Base-by-base conservation (phyloP, 306 rosid species). In the Acacia acuminata region DNA sequence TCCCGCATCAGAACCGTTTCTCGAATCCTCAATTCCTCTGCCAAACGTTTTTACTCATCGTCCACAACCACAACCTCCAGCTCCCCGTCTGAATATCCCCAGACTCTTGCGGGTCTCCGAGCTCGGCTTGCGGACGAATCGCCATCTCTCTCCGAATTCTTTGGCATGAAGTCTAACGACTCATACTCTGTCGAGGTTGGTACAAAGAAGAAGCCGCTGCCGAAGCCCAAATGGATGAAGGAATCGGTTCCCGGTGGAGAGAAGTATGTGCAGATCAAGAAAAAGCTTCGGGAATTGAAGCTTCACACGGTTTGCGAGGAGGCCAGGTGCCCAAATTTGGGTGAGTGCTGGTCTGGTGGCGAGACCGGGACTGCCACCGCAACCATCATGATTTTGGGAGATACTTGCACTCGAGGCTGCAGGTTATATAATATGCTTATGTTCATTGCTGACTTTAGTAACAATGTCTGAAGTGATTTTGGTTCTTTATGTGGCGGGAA, bases 291-390 rank as follows among this genome's bases (percentile, higher is more conserved):
- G 4, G 97, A 94, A 24, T 84, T 94, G 97, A 96, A 94, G 84
- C 97, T 96, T 32, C 97, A 94, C 86, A 96, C 99, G 0, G 98
- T 96, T 47, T 96, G 99, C 73, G 99, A 96, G 85, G 99, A 96
- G 83, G 99, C 98, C 3, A 86, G 71, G 47, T 96, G 99, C 73
- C 99, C 99, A 56, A 96, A 96, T 77, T 84, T 96, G 79, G 97
- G 97, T 0, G 99, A 96, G 89, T 96, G 99, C 88, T 96, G 99
- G 98, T 96, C 99, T 70, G 99, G 99, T 51, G 99, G 99, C 25
- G 98, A 96, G 87, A 96, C 99, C 0, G 99, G 98, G 9, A 92
- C 99, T 24, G 99, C 99, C 75, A 96, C 99, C 0, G 99, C 98
- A 60, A 96, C 99, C 30, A 96, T 96, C 79, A 96, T 96, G 99